Conservation (phyloP, 805 yeast species). For the Tetrapisispora pingtungensis region DNA sequence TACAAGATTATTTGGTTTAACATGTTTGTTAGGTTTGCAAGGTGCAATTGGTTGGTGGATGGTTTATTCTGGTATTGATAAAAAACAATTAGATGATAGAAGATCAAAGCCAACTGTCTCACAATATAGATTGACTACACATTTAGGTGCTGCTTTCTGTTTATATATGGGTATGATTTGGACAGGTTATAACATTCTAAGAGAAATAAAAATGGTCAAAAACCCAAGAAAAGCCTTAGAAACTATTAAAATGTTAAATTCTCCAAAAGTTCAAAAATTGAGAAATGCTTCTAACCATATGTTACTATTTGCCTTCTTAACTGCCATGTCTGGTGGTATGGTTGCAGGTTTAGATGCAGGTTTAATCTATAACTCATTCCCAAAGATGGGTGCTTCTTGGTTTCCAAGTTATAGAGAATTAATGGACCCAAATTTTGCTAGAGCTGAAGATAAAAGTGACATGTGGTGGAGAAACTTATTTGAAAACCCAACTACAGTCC, state of each 20-base stretch:
- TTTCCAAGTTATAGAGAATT: constrained; percentile 71
- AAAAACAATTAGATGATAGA: constrained; percentile 63
- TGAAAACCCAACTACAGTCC: constrained; percentile 95
- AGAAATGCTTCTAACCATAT: constrained; percentile 48
- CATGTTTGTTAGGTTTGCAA: constrained; percentile 77
- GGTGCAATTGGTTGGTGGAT: constrained; percentile 99
- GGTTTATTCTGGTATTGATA: constrained; percentile 92
- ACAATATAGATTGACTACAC: constrained; percentile 88
- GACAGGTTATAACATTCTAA: constrained; percentile 77
- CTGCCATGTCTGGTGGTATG: constrained; percentile 96
- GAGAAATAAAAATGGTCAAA: constrained; percentile 60
- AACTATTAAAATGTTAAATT: constrained; percentile 48
- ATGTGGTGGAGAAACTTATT: constrained; percentile 84
- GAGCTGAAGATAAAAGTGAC: constrained; percentile 59
- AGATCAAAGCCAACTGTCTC: constrained; percentile 95
- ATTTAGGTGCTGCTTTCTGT: constrained; percentile 83
- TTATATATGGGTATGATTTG: constrained; percentile 83
- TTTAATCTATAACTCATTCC: constrained; percentile 88
- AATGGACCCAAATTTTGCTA: constrained; percentile 61
- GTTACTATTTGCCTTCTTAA: constrained; percentile 61
- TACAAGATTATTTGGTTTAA: constrained; percentile 56
- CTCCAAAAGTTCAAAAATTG: constrained; percentile 48
- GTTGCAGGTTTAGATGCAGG: constrained; percentile 99
- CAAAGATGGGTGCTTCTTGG: constrained; percentile 85
- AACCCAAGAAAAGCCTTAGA: constrained; percentile 50